Base-by-base conservation (phyloP, 139 green algal species). In the Trebouxia sp. region DNA sequence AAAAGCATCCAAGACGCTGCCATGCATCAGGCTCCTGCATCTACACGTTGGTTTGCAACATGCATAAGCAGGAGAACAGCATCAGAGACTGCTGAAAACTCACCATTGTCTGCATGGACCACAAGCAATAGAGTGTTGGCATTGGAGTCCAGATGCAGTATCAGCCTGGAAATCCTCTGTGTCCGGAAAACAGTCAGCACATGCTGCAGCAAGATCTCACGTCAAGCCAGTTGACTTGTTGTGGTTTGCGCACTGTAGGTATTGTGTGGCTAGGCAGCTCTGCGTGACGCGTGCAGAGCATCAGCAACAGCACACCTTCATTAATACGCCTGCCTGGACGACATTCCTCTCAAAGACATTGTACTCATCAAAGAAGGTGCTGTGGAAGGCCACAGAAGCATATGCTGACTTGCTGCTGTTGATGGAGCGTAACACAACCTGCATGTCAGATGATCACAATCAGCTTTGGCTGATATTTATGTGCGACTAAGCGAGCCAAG, bases 351-450 rank as follows among this genome's bases (percentile, higher is more conserved):
- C 82, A 47, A 91, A 91, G 6, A 95, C 76, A 26, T 89, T 84
- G 69, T 94, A 94, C 14, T 22, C 47, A 39, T 90, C 86, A 43
- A 92, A 92, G 70, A 94, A 96, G 7, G 30, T 51, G 30, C 78
- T 85, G 30, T 83, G 66, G 62, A 90, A 91, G 4, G 83, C 91
- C 42, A 94, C 72, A 0, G 85, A 90, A 20, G 95, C 82, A 79
- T 91, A 92, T 26, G 91, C 92, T 14, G 90, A 92, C 6, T 83
- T 82, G 4, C 90, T 87, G 15, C 82, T 88, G 83, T 94, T 96
- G 48, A 96, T 92, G 76, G 62, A 81, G 1, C 90, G 81, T 80
- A 96, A 80, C 6, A 92, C 77, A 42, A 95, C 55, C 89, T 93
- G 89, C 50, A 77, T 30, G 11, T 75, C 42, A 30, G 80, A 65